A percentile compares a stretch with the other conserved stretches of the same genome.
These are phyloP conservation scores for Alternaria brassicae DNA, from an alignment of 2,329 filamentous ascomycete species.

Conservation along the genomic window DNA sequence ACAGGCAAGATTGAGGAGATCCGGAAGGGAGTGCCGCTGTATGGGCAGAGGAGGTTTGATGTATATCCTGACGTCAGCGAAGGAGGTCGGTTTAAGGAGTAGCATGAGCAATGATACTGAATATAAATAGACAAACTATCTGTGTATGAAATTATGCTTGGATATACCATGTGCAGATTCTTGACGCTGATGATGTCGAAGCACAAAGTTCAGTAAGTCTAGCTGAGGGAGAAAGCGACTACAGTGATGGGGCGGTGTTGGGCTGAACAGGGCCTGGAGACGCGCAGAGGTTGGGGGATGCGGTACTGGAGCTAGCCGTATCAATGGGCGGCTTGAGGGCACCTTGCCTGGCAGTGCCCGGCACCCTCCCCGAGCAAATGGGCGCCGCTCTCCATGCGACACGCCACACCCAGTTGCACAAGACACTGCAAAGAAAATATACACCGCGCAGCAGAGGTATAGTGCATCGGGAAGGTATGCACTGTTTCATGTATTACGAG, in stretches of 20 bases:
- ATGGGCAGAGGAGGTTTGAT: slow-evolving; percentile 87
- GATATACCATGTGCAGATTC: not conserved
- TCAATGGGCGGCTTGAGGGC: not conserved
- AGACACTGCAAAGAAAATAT: not conserved
- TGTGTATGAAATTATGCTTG: not conserved
- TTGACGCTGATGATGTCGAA: no score
- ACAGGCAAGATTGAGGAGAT: slow-evolving; percentile 52
- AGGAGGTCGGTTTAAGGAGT: slow-evolving; percentile 58
- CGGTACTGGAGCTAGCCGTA: not conserved
- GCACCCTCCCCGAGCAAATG: slow-evolving; percentile 12
- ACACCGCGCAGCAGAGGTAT: not conserved
- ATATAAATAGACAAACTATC: not conserved
- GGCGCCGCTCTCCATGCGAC: slow-evolving; percentile 20
- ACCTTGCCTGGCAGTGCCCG: slow-evolving; percentile 3
- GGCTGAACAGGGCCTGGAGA: not conserved
- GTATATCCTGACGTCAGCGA: slow-evolving; percentile 90
- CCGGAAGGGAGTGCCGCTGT: slow-evolving; percentile 78
- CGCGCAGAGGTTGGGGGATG: not conserved
- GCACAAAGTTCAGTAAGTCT: not conserved
- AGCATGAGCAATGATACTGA: not conserved
- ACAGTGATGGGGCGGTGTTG: not conserved
- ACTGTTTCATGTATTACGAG: not conserved
- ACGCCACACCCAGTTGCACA: slow-evolving; percentile 5
- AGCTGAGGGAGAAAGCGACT: not conserved
- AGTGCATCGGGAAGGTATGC: not conserved